phyloP scores from a whole-genome alignment of 306 rosid species.

The Begonia loranthoides region DNA sequence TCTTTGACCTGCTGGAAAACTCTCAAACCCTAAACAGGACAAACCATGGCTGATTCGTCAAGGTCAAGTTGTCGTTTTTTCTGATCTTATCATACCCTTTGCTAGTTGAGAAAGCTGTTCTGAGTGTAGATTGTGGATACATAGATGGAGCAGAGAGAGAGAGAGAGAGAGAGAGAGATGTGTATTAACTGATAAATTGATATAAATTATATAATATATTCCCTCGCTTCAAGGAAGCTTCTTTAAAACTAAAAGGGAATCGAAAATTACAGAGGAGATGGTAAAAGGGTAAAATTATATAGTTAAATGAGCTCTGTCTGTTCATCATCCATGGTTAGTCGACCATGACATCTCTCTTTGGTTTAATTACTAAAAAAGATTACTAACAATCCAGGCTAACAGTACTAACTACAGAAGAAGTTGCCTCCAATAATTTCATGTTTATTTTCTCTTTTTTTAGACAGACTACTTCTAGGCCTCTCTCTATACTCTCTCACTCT shows the following conservation, averaged over 20 bases:
- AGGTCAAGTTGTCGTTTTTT: background rate
- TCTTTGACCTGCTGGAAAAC: background rate
- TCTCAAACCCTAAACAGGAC: slow-evolving; percentile 1
- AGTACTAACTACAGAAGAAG: no score
- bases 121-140: background rate
- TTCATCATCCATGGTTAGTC: no score
- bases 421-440: no score
- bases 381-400: no score
- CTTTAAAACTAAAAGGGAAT: background rate
- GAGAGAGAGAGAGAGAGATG: slow-evolving; percentile 4
- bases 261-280: background rate
- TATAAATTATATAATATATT: background rate
- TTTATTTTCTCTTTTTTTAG: no score
- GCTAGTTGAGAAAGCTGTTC: background rate
- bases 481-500: no score
- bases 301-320: no score
- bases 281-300: no score
- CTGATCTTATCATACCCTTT: background rate
- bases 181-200: background rate
- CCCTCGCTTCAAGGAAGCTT: background rate
- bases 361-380: no score
- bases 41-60: slow-evolving; percentile 2
- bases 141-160: slow-evolving; percentile 2
- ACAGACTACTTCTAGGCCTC: no score
- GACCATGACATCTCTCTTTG: no score